Conservation (phyloP, 768 basidiomycete genomes). For the Suillus variegatus region DNA sequence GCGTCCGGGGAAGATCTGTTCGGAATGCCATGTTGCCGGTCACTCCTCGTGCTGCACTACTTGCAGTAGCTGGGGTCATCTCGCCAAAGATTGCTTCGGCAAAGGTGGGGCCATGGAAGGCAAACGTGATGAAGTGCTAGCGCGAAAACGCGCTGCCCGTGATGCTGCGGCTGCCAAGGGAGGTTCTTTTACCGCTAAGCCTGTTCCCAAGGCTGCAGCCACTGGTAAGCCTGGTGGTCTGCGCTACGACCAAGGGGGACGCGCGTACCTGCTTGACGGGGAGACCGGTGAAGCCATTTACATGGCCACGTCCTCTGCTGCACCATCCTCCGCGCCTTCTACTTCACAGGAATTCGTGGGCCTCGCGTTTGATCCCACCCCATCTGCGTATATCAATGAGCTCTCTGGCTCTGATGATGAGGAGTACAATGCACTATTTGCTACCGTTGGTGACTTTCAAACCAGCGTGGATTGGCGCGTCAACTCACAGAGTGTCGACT, state of each 20-base stretch:
- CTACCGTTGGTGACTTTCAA: not conserved
- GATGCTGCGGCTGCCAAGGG: too few species aligned
- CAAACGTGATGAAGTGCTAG: not conserved
- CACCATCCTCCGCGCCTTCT: too few species aligned
- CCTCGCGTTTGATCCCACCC: not conserved
- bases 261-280: not conserved
- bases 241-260: not conserved
- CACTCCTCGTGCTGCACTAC: not conserved
- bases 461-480: not conserved
- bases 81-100: not conserved
- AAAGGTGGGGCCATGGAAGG: not conserved
- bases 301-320: not conserved
- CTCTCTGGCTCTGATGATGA: not conserved
- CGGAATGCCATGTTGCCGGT: too few species aligned
- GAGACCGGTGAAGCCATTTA: not conserved
- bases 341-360: not conserved
- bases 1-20: too few species aligned
- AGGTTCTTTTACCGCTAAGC: too few species aligned
- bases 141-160: not conserved
- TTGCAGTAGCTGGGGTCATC: not conserved
- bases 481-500: not conserved
- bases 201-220: too few species aligned
- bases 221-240: not conserved
- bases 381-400: not conserved
- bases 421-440: not conserved